Evolutionary conservation across 78 protist species (phyloP), one percentile per base, ranked within the genome.

Genomic region (Isochrysis galbana): DNA sequence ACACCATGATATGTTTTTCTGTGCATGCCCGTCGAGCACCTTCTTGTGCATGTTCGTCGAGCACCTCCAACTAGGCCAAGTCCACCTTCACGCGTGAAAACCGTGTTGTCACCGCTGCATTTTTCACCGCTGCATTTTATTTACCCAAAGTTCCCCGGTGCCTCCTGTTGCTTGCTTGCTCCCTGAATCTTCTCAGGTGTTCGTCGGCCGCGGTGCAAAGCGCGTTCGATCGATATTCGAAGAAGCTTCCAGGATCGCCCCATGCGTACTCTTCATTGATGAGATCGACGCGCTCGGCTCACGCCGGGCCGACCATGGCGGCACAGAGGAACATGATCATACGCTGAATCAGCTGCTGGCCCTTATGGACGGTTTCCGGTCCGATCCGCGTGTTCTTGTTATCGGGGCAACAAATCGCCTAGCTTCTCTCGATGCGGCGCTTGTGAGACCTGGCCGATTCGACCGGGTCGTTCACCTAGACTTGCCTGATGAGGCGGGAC

Each of bases 231-330:
- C 32, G 10, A 19, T 44, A 34, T 80, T 80, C 55, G 88, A 80
- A 23, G 47, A 10, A n/a, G 88, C 88, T 11, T 26, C 48, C 3
- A 26, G n/a, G 25, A 34, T 0, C 25, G 78, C 96, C 0, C 99
- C 99, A 17, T 93, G 99, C 72, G 98, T 99, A 45, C 97, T 98
- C 83, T 99, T 99, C 95, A 98, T 98, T 42, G 99, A 99, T 92
- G 99, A 99, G 95, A 94, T 99, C 29, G 99, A 99, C 61, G 99
- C 99, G 78, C 92, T 99, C 38, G 99, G 99, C 32, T 94, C 98
- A 44, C 95, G 97, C 86, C 96, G 99, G 36, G 22, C 29, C 82
- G 82, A 10, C 23, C 55, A 38, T 54, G 41, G 23, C 22, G 88
- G 55, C 55, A 10, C 19, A 32, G 88, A 80, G 55, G 88, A 80